A percentile compares a stretch with the other conserved stretches of the same genome.
Conservation (phyloP, 148 eudicot genomes). For the Chenopodium album region DNA sequence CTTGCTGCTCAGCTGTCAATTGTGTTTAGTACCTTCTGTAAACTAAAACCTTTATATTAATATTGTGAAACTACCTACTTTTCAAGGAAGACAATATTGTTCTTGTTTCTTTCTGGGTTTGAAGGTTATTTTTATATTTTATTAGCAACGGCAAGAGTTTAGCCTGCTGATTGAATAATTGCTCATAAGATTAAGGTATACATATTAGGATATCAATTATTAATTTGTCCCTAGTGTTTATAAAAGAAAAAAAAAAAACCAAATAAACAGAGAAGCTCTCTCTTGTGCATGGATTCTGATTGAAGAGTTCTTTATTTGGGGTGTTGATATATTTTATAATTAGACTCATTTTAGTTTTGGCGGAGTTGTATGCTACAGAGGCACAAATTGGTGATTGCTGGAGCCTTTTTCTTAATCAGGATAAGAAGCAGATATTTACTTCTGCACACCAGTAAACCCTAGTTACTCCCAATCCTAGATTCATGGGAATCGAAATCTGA, state of each 20-base stretch:
- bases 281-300: neutral
- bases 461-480: neutral
- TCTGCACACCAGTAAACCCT: neutral
- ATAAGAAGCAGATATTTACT: neutral
- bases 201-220: neutral
- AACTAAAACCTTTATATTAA: neutral
- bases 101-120: slow-evolving; percentile 9
- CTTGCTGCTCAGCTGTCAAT: slow-evolving; percentile 32
- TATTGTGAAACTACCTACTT: neutral
- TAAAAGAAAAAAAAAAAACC: too few species aligned
- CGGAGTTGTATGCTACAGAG: neutral
- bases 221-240: neutral
- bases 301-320: neutral
- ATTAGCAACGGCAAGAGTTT: neutral
- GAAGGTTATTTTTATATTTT: neutral
- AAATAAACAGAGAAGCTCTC: neutral
- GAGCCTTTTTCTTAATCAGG: neutral
- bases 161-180: neutral
- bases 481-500: neutral
- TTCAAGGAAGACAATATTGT: neutral
- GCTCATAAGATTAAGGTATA: neutral
- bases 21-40: slow-evolving; percentile 23
- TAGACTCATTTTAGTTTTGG: neutral
- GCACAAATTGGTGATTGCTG: neutral
- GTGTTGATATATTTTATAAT: neutral